phyloP scores from a whole-genome alignment of 768 basidiomycete genomes.

The Cyclocybe aegerita region DNA sequence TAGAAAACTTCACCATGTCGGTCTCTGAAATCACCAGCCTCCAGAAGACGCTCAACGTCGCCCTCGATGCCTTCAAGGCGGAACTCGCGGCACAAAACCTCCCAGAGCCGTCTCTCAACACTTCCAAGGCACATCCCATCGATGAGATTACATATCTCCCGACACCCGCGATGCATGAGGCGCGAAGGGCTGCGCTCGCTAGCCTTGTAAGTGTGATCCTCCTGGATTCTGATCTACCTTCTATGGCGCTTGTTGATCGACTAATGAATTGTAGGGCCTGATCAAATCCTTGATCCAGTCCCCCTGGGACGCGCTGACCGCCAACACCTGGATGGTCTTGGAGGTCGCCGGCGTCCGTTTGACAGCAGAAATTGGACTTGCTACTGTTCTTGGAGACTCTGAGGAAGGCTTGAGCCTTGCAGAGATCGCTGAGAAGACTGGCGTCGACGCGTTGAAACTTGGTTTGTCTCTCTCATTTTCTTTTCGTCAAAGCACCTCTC shows the following conservation, averaged over 20 bases:
- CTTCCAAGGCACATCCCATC: constrained; percentile 33
- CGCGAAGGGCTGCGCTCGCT: constrained; percentile 31
- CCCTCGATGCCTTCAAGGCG: constrained; percentile 37
- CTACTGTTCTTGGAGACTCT: constrained; percentile 30
- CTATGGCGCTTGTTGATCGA: neutral
- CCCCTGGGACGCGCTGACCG: constrained; percentile 34
- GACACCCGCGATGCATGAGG: constrained; percentile 35
- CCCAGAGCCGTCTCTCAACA: constrained; percentile 33
- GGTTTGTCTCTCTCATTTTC: constrained; percentile 17
- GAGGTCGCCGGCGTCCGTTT: constrained; percentile 33
- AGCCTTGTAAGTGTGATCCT: constrained; percentile 23
- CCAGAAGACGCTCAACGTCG: constrained; percentile 36
- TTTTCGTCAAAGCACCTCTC: too few species aligned
- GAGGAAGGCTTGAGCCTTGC: constrained; percentile 32
- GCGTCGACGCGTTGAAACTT: constrained; percentile 32
- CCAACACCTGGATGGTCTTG: constrained; percentile 32
- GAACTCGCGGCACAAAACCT: constrained; percentile 34
- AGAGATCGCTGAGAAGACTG: constrained; percentile 32
- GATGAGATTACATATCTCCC: constrained; percentile 36
- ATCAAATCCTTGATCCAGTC: constrained; percentile 34
- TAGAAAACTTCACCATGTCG: constrained; percentile 19
- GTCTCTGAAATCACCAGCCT: constrained; percentile 37
- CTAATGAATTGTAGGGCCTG: constrained; percentile 23
- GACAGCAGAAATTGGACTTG: constrained; percentile 32
- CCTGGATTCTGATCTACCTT: neutral